Conservation (phyloP, 371 early-diverging fungal genomes). For the Mortierella sp. region DNA sequence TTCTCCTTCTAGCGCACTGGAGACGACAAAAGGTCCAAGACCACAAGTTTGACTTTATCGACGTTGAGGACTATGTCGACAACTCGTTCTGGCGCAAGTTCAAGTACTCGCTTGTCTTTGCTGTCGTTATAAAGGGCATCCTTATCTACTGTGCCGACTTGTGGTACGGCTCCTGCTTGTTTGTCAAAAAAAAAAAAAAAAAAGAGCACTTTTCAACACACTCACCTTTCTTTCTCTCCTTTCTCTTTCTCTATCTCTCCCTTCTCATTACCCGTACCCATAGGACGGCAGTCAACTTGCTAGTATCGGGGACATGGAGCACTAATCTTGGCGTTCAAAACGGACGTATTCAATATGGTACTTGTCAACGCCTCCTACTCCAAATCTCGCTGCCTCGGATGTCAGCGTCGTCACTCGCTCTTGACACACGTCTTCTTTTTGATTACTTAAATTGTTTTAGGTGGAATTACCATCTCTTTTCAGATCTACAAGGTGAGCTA, state of each 20-base stretch:
- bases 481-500: conserved; percentile 32
- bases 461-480: conserved; percentile 25
- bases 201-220: too few relatives aligned
- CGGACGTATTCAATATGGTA: conserved; percentile 17
- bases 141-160: conserved; percentile 81
- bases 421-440: background rate
- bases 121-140: conserved; percentile 76
- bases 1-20: conserved; percentile 46
- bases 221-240: conserved; percentile 53
- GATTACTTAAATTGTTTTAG: conserved; percentile 5
- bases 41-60: conserved; percentile 90
- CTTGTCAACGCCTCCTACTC: too few relatives aligned
- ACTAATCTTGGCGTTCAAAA: conserved; percentile 12
- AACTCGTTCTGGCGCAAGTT: conserved; percentile 53
- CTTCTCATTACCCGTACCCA: too few relatives aligned
- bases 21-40: conserved; percentile 69
- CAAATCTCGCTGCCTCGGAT: too few relatives aligned
- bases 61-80: conserved; percentile 80
- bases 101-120: conserved; percentile 71
- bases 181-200: too few relatives aligned
- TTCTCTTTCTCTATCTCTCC: conserved; percentile 51
- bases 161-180: conserved; percentile 55
- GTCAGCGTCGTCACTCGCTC: too few relatives aligned
- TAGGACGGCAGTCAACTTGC: conserved; percentile 52
- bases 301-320: conserved; percentile 25